Base-by-base conservation (phyloP, 768 basidiomycete genomes). In the Neoboletus magnificus region DNA sequence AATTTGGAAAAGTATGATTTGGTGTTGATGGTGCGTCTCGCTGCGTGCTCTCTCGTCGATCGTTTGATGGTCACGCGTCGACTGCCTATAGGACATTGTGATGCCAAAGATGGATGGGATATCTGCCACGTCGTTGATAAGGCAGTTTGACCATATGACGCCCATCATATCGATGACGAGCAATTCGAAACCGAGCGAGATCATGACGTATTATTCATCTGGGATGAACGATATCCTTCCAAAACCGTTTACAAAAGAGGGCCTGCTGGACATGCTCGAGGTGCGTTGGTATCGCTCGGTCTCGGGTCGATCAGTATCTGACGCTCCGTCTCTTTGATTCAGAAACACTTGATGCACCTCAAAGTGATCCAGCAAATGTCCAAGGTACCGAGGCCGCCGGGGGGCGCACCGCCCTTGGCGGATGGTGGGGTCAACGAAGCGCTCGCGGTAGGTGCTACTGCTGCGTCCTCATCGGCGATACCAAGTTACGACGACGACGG, bases 141-240 rank as follows among this genome's bases (percentile, higher is more conserved):
- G 96, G 18, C 91, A 94, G 74, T 98, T 98, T 68, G 94, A 98
- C 74, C 84, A 86, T 55, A 88, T 87, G 76, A 97, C 95, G 40
- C 96, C 96, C 5, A 98, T 98, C 69, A 97, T 98, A 61, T 96
- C 93, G 23, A 98, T 98, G 96, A 98, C 95, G 50, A 88, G 86
- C 65, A 96, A 94, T 71, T 92, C 91, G 52, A 89, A 92, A 63
- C 93, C 94, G 27, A 87, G 89, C 72, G 90, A 96, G 71, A 88
- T 96, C 58, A 86, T 95, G 84, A 91, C 86, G 9, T 96, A 95
- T 66, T 65, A 69, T 62, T 72, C 69, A 5, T 57, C 66, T 77
- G 89, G 94, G 18, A 98, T 98, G 95, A 98, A 95, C 71, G 95
- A 98, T 73, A 89, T 97, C 54, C 76, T 98, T 18, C 90, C 94